Percentiles rank a stretch among this genome's conserved stretches.
Evolutionary conservation across 768 basidiomycete species (phyloP).

Genomic region (Collybiopsis luxurians): DNA sequence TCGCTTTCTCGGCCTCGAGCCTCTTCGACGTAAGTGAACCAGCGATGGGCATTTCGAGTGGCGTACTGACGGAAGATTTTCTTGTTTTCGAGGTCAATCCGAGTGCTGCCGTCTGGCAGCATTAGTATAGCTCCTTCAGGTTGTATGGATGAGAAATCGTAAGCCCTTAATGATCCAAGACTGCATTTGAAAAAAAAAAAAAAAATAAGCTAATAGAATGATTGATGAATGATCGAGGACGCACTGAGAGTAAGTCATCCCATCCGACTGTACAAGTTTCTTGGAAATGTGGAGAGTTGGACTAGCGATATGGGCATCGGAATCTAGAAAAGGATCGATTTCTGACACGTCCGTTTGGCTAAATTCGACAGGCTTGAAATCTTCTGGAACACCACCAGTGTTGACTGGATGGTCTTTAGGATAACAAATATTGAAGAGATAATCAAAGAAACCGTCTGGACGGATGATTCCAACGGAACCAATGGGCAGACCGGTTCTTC

Average conservation of each 20-base stretch:
- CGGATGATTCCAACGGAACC: conserved; percentile 28
- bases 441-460: conserved; percentile 15
- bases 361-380: conserved; percentile 15
- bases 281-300: neutral
- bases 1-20: conserved; percentile 3
- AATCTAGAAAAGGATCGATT: conserved; percentile 4
- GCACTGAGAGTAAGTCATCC: neutral
- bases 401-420: conserved; percentile 4
- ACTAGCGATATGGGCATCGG: conserved; percentile 1
- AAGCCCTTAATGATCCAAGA: neutral
- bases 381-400: conserved; percentile 20
- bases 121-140: conserved; percentile 7
- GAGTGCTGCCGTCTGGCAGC: conserved; percentile 4
- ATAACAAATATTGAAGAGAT: conserved; percentile 8
- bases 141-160: conserved; percentile 1
- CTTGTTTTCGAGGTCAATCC: neutral
- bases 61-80: conserved; percentile 9
- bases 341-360: neutral
- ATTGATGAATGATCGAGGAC: neutral
- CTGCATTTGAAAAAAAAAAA: neutral
- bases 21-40: conserved; percentile 5
- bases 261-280: neutral
- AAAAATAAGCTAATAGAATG: neutral
- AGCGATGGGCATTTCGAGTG: conserved; percentile 3
- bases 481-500: conserved; percentile 20